These are phyloP conservation scores for Herpotrichia juniperi DNA, from an alignment of 2,329 filamentous ascomycete species.

Conservation along the genomic window DNA sequence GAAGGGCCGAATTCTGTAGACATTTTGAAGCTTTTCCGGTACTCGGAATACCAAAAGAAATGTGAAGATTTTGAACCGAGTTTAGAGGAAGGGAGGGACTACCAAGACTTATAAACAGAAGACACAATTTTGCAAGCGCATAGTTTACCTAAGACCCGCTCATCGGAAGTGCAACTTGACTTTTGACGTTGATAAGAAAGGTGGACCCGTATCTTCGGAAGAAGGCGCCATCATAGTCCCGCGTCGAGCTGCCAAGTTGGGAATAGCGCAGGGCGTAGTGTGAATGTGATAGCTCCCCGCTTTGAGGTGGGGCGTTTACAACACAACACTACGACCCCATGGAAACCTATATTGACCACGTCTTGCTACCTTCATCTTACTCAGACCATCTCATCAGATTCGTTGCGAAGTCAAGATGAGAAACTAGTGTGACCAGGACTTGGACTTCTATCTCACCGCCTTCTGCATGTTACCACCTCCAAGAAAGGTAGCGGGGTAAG, in stretches of 20 bases:
- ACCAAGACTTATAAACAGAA: conserved; percentile 3
- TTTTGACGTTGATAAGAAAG: conserved; percentile 24
- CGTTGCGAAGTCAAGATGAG: too few species aligned
- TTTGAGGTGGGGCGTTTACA: too few species aligned
- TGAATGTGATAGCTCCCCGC: neutral
- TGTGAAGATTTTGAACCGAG: neutral
- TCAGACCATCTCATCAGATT: too few species aligned
- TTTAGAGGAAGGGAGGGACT: neutral
- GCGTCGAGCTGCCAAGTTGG: conserved; percentile 31
- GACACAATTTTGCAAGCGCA: neutral
- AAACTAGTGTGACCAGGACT: too few species aligned
- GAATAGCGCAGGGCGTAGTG: conserved; percentile 17
- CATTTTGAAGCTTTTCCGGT: conserved; percentile 22
- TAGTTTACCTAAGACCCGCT: conserved; percentile 3
- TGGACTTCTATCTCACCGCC: too few species aligned
- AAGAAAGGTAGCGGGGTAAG: too few species aligned
- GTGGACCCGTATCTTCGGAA: conserved; percentile 16
- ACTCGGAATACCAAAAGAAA: neutral
- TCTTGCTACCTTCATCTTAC: too few species aligned
- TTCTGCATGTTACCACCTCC: too few species aligned
- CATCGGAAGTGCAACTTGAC: neutral
- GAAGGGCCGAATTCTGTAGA: conserved; percentile 32
- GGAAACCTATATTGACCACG: too few species aligned
- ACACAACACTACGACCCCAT: too few species aligned
- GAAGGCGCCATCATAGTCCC: conserved; percentile 8